These are phyloP conservation scores for Ilyonectria destructans DNA, from an alignment of 2,329 filamentous ascomycete genomes.

Conservation along the genomic window DNA sequence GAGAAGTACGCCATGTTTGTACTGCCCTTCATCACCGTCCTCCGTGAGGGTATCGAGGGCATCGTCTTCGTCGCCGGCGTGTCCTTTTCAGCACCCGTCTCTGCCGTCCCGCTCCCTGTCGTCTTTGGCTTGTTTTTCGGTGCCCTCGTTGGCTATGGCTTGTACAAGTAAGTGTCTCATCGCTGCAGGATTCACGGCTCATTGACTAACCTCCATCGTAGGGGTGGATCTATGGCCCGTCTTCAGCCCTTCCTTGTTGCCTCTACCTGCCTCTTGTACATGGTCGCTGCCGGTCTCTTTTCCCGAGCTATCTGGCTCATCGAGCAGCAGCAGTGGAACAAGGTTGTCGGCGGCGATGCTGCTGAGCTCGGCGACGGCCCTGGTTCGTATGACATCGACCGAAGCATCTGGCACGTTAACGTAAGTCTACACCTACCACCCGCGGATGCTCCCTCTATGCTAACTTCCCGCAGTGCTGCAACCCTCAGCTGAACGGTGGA, in stretches of 20 bases:
- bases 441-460: background rate
- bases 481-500: constrained; percentile 79
- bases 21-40: constrained; percentile 87
- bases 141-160: constrained; percentile 76
- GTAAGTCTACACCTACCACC: constrained; percentile 62
- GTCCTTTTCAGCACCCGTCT: constrained; percentile 81
- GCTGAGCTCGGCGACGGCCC: constrained; percentile 71
- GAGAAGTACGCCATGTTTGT: constrained; percentile 92
- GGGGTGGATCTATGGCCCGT: constrained; percentile 61
- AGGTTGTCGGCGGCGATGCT: constrained; percentile 73
- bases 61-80: constrained; percentile 93
- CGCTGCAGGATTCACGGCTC: background rate
- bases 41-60: constrained; percentile 89
- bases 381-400: constrained; percentile 84
- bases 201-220: constrained; percentile 38
- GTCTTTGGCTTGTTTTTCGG: constrained; percentile 81
- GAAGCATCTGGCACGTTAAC: constrained; percentile 89
- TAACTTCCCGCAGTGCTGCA: constrained; percentile 77
- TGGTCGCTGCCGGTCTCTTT: constrained; percentile 87
- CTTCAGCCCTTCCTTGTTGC: constrained; percentile 84
- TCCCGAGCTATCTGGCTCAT: constrained; percentile 84
- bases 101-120: constrained; percentile 84
- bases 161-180: constrained; percentile 77
- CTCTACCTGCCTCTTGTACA: constrained; percentile 87
- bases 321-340: constrained; percentile 80